Evolutionary conservation across 257 asterid genomes (phyloP).

Genomic region (Asclepias syriaca): DNA sequence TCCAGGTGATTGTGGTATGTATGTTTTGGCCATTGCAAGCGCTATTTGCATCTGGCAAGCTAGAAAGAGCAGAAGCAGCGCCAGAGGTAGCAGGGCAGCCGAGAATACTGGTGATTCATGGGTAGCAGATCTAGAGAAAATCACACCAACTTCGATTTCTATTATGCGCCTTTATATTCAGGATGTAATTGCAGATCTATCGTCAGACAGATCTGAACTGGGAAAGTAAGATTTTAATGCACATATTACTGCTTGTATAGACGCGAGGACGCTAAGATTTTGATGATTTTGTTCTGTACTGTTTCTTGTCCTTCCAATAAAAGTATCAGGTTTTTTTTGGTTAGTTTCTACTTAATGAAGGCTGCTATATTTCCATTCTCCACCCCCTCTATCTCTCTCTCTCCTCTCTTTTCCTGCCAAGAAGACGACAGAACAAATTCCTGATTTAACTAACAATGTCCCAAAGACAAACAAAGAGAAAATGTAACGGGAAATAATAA

Average conservation of each 20-base stretch:
- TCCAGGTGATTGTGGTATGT: constrained; percentile 80
- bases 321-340: background rate
- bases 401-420: background rate
- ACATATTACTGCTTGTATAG: background rate
- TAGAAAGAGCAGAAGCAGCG: constrained; percentile 17
- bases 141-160: constrained; percentile 44
- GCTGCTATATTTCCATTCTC: background rate
- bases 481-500: background rate
- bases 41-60: constrained; percentile 56
- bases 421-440: background rate
- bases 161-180: constrained; percentile 51
- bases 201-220: constrained; percentile 19
- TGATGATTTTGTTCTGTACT: background rate
- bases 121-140: constrained; percentile 42
- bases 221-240: background rate
- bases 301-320: background rate
- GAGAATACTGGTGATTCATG: constrained; percentile 35
- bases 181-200: constrained; percentile 42
- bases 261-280: background rate
- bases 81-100: constrained; percentile 9
- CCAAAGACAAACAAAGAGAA: background rate
- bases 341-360: background rate
- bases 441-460: background rate
- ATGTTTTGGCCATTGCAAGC: constrained; percentile 60
- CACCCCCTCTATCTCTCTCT: background rate